Percentiles rank a stretch among this genome's conserved stretches.
Evolutionary conservation across 139 green algal species (phyloP).

Genomic region (Marvania coccoides): DNA sequence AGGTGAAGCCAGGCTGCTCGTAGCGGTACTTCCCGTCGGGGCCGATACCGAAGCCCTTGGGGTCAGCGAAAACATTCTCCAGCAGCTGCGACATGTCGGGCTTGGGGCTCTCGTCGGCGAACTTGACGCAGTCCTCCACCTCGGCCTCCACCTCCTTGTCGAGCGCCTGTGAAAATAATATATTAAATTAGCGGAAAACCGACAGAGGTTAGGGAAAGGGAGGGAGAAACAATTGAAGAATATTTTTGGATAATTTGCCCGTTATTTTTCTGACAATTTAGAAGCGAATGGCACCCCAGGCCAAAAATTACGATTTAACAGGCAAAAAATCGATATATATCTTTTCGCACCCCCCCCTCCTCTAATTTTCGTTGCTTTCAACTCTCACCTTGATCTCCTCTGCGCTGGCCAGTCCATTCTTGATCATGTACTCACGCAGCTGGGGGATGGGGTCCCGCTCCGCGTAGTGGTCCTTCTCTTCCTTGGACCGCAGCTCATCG

Average conservation of each 20-base stretch:
- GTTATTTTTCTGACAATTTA: too few relatives aligned
- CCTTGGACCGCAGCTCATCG: slow-evolving; percentile 88
- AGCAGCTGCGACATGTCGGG: slow-evolving; percentile 89
- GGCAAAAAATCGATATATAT: too few relatives aligned
- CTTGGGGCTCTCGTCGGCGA: slow-evolving; percentile 86
- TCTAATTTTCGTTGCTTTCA: too few relatives aligned
- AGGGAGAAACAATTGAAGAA: too few relatives aligned
- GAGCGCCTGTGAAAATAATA: too few relatives aligned
- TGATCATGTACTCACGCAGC: slow-evolving; percentile 75
- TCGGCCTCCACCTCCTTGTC: slow-evolving; percentile 55
- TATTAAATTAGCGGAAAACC: too few relatives aligned
- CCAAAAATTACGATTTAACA: too few relatives aligned
- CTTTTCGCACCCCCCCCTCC: too few relatives aligned
- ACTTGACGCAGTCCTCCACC: slow-evolving; percentile 88
- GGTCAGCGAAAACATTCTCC: slow-evolving; percentile 97
- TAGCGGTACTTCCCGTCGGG: slow-evolving; percentile 67
- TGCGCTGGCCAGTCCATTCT: slow-evolving; percentile 61
- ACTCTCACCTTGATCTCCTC: slow-evolving; percentile 66
- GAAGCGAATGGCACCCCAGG: too few relatives aligned
- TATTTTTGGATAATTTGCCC: too few relatives aligned
- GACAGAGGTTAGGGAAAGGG: too few relatives aligned
- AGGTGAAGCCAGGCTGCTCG: slow-evolving; percentile 76
- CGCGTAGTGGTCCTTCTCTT: slow-evolving; percentile 84
- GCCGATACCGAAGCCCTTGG: slow-evolving; percentile 81
- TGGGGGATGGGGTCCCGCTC: slow-evolving; percentile 77